Conservation (phyloP, 2,329 filamentous ascomycete genomes). For the Colletotrichum zoysiae region DNA sequence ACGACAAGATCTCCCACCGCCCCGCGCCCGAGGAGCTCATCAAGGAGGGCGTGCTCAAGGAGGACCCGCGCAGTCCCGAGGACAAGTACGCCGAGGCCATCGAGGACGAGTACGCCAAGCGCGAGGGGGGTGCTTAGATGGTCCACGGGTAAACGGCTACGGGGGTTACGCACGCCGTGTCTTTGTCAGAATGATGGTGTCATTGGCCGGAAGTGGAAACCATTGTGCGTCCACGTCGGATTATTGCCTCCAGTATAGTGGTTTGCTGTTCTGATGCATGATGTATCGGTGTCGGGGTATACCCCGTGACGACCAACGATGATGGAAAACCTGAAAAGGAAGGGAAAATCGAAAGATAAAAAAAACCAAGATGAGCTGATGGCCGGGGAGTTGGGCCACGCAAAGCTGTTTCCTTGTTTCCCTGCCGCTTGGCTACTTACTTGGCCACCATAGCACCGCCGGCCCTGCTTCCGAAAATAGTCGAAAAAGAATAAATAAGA, state of each 20-base stretch:
- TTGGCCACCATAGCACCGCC: neutral
- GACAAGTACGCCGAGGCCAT: conserved; percentile 72
- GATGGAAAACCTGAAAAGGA: neutral
- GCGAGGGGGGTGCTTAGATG: conserved; percentile 68
- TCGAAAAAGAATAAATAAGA: neutral
- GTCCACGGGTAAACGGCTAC: neutral
- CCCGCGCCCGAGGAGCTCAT: conserved; percentile 83
- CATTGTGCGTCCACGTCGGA: conserved; percentile 11
- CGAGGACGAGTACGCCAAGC: conserved; percentile 73
- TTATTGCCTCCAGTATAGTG: neutral
- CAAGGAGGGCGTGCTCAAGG: conserved; percentile 81
- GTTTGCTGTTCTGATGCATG: neutral
- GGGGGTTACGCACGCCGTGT: neutral
- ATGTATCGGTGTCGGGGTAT: neutral
- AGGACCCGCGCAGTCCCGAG: conserved; percentile 71
- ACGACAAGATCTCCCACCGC: conserved; percentile 85
- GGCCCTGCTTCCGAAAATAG: conserved; percentile 23
- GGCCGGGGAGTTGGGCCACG: neutral
- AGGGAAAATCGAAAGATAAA: neutral
- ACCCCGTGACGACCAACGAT: conserved; percentile 26
- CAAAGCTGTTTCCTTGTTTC: neutral
- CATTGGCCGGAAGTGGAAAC: neutral
- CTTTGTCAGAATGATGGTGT: neutral
- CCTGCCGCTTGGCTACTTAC: neutral
- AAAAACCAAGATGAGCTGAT: neutral